Evolutionary conservation across 768 basidiomycete species (phyloP), one percentile per base, ranked within the genome.

Genomic region (Galerina sulciceps): DNA sequence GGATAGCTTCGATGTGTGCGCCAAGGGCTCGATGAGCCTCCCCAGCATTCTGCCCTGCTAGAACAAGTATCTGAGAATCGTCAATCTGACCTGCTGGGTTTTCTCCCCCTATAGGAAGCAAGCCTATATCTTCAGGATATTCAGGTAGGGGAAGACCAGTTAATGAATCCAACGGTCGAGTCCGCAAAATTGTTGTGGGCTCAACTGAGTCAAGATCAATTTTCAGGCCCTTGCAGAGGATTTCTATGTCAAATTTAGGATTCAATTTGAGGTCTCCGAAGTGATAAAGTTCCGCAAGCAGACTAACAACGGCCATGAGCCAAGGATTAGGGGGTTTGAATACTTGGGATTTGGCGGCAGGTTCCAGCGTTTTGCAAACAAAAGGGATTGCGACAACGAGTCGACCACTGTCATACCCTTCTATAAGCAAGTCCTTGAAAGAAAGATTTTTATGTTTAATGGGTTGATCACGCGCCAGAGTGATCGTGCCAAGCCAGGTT

Each of bases 241-340:
- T 89, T 74, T 99, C 97, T 54, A 99, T 99, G 75, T 99, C 97
- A 69, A 99, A 99, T 75, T 98, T 99, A 71, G 95, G 83, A 70
- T 98, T 97, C 55, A 99, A 80, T 75, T 96, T 96, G 60, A 99
- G 82, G 65, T 99, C 96, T 4, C 94, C 96, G 67, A 90, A 96
- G 71, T 96, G 93, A 73, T 99, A 99, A n/a, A 99, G 83, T 71
- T 99, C 97, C 43, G 88, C 92, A 44, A 99, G 84, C 42, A 99
- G 81, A 63, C 90, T 87, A 66, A 99, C 81, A 62, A 99, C 92
- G 0, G 92, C 96, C 90, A 98, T 96, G 49, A 99, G 76, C 97
- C 97, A 99, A 1, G 97, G 97, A 72, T 98, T 99, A 22, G 97
- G 97, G 17, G 94, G 91, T 67, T 85, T 90, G 85, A 99, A 99